A percentile compares a stretch with the other conserved stretches of the same genome.
phyloP scores from a whole-genome alignment of 2,329 filamentous ascomycete species.

The Colletotrichum horii region DNA sequence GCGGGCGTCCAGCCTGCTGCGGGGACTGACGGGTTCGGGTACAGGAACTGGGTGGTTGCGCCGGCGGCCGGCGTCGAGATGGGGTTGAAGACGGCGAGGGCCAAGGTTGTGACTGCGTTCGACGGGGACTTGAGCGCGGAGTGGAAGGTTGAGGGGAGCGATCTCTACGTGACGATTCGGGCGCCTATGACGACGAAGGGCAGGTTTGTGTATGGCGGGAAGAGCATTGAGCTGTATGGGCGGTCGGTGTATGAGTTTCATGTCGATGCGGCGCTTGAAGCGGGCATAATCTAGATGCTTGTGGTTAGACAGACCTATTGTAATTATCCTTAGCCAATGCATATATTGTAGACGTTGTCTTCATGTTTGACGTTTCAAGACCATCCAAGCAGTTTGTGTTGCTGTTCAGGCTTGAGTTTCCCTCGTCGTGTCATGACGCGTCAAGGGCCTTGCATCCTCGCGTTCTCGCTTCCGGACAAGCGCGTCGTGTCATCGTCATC shows the following conservation, averaged over 20 bases:
- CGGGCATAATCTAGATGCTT: neutral
- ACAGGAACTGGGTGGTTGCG: constrained; percentile 30
- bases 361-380: rapidly evolving
- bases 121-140: constrained; percentile 26
- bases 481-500: neutral
- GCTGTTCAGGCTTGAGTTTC: neutral
- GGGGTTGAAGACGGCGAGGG: constrained; percentile 29
- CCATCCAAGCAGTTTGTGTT: neutral
- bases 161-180: constrained; percentile 14
- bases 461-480: neutral
- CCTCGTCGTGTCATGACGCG: neutral
- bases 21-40: constrained; percentile 25
- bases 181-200: constrained; percentile 17
- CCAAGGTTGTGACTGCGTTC: constrained; percentile 29
- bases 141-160: constrained; percentile 16
- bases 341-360: rapidly evolving
- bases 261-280: neutral
- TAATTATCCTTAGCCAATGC: neutral
- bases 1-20: constrained; percentile 27
- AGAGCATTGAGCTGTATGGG: constrained; percentile 3
- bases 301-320: neutral
- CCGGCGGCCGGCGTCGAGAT: constrained; percentile 29
- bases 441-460: neutral
- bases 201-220: constrained; percentile 3
- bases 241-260: constrained; percentile 10